These are phyloP conservation scores for Plasmodium billcollinsi DNA, from an alignment of 169 alveolate genomes.

Conservation along the genomic window DNA sequence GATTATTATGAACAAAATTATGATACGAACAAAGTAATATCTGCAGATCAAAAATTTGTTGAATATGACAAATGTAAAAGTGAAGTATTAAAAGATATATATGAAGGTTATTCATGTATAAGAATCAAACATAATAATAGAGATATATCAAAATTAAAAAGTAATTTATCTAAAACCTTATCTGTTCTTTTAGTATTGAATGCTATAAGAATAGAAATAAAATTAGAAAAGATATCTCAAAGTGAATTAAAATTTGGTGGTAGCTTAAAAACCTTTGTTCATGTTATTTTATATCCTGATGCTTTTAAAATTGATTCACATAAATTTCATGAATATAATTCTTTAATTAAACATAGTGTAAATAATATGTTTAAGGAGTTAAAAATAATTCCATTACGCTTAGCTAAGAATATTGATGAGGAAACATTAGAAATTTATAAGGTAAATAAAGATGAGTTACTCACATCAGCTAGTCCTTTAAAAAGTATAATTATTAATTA, in stretches of 20 bases:
- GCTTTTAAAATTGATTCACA: constrained; percentile 64
- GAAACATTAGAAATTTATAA: constrained; percentile 32
- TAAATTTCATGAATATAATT: constrained; percentile 72
- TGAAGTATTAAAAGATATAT: constrained; percentile 70
- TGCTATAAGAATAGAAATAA: constrained; percentile 71
- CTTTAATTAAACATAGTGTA: constrained; percentile 59
- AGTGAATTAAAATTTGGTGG: constrained; percentile 72
- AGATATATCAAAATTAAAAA: constrained; percentile 59
- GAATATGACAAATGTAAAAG: constrained; percentile 41
- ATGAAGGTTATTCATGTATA: constrained; percentile 73
- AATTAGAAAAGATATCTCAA: constrained; percentile 44
- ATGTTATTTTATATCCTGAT: constrained; percentile 73
- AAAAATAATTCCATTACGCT: constrained; percentile 44
- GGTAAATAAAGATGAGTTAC: constrained; percentile 19
- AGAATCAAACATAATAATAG: constrained; percentile 69
- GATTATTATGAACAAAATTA: constrained; percentile 1
- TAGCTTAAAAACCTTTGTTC: constrained; percentile 60
- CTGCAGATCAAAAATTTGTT: constrained; percentile 46
- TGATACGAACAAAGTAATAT: constrained; percentile 21
- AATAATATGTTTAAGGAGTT: constrained; percentile 57
- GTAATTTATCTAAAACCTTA: constrained; percentile 45
- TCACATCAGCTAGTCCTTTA: not conserved
- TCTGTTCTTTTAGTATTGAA: constrained; percentile 56
- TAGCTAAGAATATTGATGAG: constrained; percentile 36
- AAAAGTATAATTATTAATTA: not conserved